These are phyloP conservation scores for Leptographium lundbergii DNA, from an alignment of 2,329 filamentous ascomycete species.

Conservation along the genomic window DNA sequence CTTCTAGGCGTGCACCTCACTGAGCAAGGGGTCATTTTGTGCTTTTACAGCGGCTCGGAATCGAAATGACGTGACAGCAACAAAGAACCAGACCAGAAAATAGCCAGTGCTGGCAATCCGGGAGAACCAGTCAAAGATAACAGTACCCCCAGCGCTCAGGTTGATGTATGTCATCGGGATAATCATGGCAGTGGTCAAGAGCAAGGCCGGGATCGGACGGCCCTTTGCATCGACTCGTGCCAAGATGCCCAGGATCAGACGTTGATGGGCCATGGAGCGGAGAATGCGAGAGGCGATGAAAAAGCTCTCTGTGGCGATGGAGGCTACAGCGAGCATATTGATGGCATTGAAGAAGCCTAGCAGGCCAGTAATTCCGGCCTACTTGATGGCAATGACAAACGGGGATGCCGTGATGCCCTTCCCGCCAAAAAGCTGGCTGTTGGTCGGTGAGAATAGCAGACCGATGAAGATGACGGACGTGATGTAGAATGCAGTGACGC, in stretches of 20 bases:
- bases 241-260: conserved; percentile 42
- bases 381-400: conserved; percentile 43
- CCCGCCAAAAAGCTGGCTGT: conserved; percentile 30
- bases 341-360: conserved; percentile 46
- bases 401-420: conserved; percentile 34
- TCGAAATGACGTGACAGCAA: conserved; percentile 3
- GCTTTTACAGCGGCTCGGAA: conserved; percentile 4
- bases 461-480: conserved; percentile 38
- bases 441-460: conserved; percentile 33
- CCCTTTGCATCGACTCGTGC: conserved; percentile 43
- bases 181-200: conserved; percentile 15
- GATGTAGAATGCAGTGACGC: conserved; percentile 29
- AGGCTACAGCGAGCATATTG: conserved; percentile 44
- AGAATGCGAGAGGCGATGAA: conserved; percentile 47
- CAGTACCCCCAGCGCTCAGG: conserved; percentile 28
- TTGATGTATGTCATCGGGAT: conserved; percentile 27
- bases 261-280: conserved; percentile 43
- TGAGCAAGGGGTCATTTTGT: conserved; percentile 1
- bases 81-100: conserved; percentile 6
- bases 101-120: conserved; percentile 6
- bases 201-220: conserved; percentile 38
- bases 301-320: conserved; percentile 45
- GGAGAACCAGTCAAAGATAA: conserved; percentile 51
- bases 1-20: conserved; percentile 1
- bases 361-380: conserved; percentile 37